Evolutionary conservation across 2,329 filamentous ascomycete species (phyloP), one percentile per base, ranked within the genome.

Genomic region (Calonectria naviculata): DNA sequence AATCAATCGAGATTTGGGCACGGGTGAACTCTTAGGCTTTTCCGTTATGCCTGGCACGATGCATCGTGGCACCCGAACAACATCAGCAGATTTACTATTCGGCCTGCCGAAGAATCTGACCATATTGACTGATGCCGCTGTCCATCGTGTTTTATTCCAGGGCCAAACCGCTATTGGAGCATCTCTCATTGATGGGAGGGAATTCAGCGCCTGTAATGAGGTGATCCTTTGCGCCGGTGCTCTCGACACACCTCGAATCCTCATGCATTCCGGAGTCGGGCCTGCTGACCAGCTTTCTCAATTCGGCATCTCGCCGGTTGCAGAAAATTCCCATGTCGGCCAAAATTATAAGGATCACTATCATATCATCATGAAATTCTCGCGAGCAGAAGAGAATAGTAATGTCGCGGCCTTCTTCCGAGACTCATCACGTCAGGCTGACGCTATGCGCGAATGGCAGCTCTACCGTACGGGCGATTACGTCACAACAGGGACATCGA

Each of bases 21-120:
- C 86, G 9, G 90, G 90, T 0, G 85, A 91, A 74, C 89, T 88
- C 0, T 82, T 91, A 34, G 90, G 90, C 4, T 85, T 91, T 80
- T 85, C 85, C 1, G 79, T 87, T 49, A 76, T 84, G 19, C 86
- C 89, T 72, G 87, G 85, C 56, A 89, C 88, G 13, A 83, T 86
- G n/a, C 76, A 83, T 29, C 81, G 85, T 9, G 89, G 88, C 1
- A 61, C 83, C 10, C 82, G 89, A 21, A 85, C 85, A 0, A 91
- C 89, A 0, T 86, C 89, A 0, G 82, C 82, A 1, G 89, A 90
- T 70, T 80, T 90, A 54, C 73, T 92, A 13, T 71, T 74, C 1
- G 75, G 80, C 4, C 52, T 76, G 0, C 87, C 88, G 0, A 76
- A 81, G 0, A 92, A 92, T 70, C 78, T 77, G 17, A 77, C 74